Evolutionary conservation across 2,329 filamentous ascomycete species (phyloP), one percentile per base, ranked within the genome.

Genomic region (Monosporascus ibericus): DNA sequence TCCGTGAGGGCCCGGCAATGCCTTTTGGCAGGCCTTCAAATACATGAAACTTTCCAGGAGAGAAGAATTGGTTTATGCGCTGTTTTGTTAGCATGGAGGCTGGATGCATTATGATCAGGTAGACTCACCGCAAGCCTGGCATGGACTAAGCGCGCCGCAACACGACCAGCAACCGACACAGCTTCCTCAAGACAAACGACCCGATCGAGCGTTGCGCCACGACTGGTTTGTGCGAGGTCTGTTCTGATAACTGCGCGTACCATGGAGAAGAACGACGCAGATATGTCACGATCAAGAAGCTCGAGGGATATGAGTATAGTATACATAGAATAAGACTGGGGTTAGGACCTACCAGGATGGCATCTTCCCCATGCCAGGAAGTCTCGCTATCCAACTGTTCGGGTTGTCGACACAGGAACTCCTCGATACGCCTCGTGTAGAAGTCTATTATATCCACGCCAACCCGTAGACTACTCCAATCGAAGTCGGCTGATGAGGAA

Each of bases 261-360:
- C 68, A 81, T 74, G 40, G 70, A 71, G 57, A 81, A 80, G 54
- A 77, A 76, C 38, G 63, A 68, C 18, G 63, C 66, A 2, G 75
- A 72, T 9, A 83, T 55, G 44, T 76, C 73, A 30, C 76, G 72
- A 49, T 82, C 77, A 44, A 84, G 63, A 39, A 77, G 60, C 70
- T 72, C 44, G 4, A 52, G 25, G 9, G 27, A 39, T 25, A 20
- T 42, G 22, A 48, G 57, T 60, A 51, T 60, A 39, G 40, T 38
- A 18, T 5, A 34, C 11, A 14, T 11, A 11, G 14, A 44, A 38
- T 5, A n/a, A 15, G 6, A 30, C 5, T 38, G 25, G 7, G 15
- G 1, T 14, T 9, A 34, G 4, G 42, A 55, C 66, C 57, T 61
- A 72, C 69, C 58, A 75, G 60, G 8, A 76, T 68, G 6, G 74